Conservation (phyloP, 768 basidiomycete genomes). For the Amanita brunnescens region DNA sequence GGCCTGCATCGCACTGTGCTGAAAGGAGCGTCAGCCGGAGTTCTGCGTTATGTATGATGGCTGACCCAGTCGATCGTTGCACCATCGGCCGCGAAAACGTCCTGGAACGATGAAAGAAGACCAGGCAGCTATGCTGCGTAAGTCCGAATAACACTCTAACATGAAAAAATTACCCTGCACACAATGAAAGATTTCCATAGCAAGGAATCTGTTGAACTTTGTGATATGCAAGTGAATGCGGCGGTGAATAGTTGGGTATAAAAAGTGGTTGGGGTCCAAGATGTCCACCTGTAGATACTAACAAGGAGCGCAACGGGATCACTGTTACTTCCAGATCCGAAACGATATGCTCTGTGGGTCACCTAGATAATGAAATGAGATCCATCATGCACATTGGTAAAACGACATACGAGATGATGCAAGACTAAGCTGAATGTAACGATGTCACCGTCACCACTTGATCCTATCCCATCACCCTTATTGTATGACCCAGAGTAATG, state of each 20-base stretch:
- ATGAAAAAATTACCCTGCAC: constrained; percentile 46
- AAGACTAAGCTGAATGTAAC: constrained; percentile 54
- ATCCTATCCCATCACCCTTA: constrained; percentile 47
- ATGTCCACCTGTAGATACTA: constrained; percentile 49
- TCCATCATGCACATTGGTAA: background rate
- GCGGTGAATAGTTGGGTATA: constrained; percentile 62
- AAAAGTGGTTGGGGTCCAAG: constrained; percentile 55
- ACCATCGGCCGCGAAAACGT: constrained; percentile 42
- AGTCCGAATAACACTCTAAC: background rate
- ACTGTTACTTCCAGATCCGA: constrained; percentile 51
- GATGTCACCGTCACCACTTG: constrained; percentile 57
- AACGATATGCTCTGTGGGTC: constrained; percentile 45
- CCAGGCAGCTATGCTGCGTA: constrained; percentile 43
- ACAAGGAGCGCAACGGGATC: constrained; percentile 47
- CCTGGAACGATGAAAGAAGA: constrained; percentile 48
- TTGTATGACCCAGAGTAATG: constrained; percentile 41
- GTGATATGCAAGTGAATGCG: constrained; percentile 53
- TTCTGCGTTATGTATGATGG: background rate
- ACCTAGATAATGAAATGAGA: constrained; percentile 31
- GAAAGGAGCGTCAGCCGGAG: constrained; percentile 6
- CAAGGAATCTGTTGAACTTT: constrained; percentile 27
- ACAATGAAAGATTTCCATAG: constrained; percentile 69
- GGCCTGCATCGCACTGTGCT: constrained; percentile 23
- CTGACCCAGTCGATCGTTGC: constrained; percentile 51
- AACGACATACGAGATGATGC: constrained; percentile 45